Percentiles rank a stretch among this genome's conserved stretches.
Conservation (phyloP, 73 alveolate genomes). For the Uronychia binucleata region DNA sequence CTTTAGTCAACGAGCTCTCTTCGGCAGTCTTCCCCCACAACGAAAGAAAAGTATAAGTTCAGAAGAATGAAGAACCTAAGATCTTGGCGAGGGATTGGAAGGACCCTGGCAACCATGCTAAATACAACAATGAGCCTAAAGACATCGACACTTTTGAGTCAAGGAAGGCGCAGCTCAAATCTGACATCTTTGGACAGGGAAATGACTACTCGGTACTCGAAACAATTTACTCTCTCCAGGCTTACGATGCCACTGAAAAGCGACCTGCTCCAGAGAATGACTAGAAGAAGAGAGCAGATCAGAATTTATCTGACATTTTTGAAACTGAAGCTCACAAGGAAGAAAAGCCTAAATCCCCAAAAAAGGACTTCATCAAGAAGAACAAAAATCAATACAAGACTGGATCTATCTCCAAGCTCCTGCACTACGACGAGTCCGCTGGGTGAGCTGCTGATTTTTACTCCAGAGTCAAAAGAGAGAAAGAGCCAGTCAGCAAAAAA, state of each 20-base stretch:
- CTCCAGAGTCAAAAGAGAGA: too few relatives aligned
- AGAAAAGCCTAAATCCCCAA: too few relatives aligned
- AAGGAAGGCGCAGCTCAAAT: background rate
- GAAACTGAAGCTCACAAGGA: too few relatives aligned
- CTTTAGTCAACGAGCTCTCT: background rate
- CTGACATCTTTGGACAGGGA: background rate
- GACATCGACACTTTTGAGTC: background rate
- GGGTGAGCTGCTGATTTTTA: too few relatives aligned
- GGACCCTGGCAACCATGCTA: background rate
- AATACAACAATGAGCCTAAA: background rate
- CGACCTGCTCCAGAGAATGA: background rate
- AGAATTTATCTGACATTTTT: background rate
- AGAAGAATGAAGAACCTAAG: background rate
- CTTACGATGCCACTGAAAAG: background rate
- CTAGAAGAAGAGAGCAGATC: background rate
- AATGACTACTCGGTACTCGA: background rate
- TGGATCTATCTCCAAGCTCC: too few relatives aligned
- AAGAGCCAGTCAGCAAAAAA: too few relatives aligned
- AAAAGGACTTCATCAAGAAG: too few relatives aligned
- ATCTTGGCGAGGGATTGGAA: background rate
- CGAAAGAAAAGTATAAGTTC: background rate
- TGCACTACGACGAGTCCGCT: too few relatives aligned
- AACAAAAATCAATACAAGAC: too few relatives aligned
- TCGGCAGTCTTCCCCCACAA: background rate
- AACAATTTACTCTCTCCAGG: background rate